Percentiles rank a stretch among this genome's conserved stretches.
These are phyloP conservation scores for Aschersonia sp. DNA, from an alignment of 2,329 filamentous ascomycete species.

Conservation along the genomic window DNA sequence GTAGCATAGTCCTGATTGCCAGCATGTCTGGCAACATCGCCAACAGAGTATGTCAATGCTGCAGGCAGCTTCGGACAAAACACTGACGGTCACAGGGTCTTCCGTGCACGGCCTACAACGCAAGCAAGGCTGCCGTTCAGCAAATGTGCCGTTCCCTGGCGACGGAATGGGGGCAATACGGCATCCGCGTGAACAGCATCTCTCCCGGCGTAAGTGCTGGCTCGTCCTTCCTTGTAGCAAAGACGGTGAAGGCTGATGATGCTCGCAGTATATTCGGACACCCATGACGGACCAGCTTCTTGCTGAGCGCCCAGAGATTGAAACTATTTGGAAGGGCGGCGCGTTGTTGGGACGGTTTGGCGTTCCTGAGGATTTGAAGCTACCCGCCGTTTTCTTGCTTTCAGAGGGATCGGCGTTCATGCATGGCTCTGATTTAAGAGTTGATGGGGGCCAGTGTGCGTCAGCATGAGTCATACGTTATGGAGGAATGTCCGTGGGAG, in stretches of 20 bases:
- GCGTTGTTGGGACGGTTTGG: slow-evolving; percentile 71
- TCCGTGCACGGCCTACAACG: slow-evolving; percentile 48
- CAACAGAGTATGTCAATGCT: slow-evolving; percentile 35
- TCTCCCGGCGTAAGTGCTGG: slow-evolving; percentile 35
- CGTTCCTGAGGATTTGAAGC: slow-evolving; percentile 53
- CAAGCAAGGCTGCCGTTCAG: slow-evolving; percentile 45
- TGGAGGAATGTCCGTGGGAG: too few species aligned
- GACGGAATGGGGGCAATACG: slow-evolving; percentile 45
- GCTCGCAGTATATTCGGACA: slow-evolving; percentile 49
- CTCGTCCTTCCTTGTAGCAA: background rate
- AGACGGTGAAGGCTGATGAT: too few species aligned
- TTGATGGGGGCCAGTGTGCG: slow-evolving; percentile 52
- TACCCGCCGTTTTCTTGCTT: slow-evolving; percentile 58
- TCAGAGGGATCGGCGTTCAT: slow-evolving; percentile 59
- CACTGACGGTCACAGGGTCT: slow-evolving; percentile 28
- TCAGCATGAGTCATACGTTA: slow-evolving; percentile 1
- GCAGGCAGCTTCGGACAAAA: too few species aligned
- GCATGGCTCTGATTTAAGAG: slow-evolving; percentile 57
- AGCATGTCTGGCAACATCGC: slow-evolving; percentile 56
- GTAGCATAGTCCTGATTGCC: slow-evolving; percentile 53
- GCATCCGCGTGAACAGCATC: slow-evolving; percentile 51
- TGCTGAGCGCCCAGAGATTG: slow-evolving; percentile 54
- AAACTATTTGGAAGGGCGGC: slow-evolving; percentile 58
- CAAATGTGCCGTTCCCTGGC: slow-evolving; percentile 45
- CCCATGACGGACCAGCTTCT: slow-evolving; percentile 77